These are phyloP conservation scores for Aechmea fasciata DNA, from an alignment of 176 grass and related monocot species.

Conservation along the genomic window DNA sequence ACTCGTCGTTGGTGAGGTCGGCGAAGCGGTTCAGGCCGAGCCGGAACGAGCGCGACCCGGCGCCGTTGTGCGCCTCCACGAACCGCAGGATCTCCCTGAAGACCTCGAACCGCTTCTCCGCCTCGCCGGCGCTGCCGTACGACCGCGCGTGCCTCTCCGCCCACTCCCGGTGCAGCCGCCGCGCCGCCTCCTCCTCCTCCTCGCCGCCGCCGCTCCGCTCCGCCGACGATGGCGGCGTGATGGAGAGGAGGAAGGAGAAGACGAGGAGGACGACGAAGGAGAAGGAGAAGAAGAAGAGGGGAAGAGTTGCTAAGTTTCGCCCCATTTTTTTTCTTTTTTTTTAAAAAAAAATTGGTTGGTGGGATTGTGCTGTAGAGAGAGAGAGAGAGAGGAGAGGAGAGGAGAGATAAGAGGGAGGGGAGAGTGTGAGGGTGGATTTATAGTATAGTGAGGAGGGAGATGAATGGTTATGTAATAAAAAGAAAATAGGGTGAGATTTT, in stretches of 20 bases:
- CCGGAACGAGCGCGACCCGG: conserved; percentile 64
- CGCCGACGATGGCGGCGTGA: conserved; percentile 16
- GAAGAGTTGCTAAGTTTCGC: no score
- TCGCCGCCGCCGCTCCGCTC: conserved; percentile 66
- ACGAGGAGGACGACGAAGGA: background rate
- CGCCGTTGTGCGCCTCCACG: conserved; percentile 70
- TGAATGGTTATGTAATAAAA: no score
- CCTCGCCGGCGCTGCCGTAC: conserved; percentile 50
- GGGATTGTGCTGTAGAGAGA: no score
- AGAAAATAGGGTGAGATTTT: no score
- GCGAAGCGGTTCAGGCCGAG: conserved; percentile 81
- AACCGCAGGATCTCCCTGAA: conserved; percentile 71
- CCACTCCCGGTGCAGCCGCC: conserved; percentile 57
- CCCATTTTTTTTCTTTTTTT: no score
- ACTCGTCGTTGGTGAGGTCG: conserved; percentile 91
- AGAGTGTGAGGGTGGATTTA: no score
- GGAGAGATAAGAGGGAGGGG: no score
- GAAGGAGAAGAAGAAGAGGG: background rate
- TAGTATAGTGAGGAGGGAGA: no score
- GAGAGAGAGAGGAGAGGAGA: no score
- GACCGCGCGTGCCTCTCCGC: conserved; percentile 30
- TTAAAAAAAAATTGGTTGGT: no score
- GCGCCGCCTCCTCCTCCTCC: conserved; percentile 58
- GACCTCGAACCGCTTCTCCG: conserved; percentile 44
- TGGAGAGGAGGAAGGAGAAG: conserved; percentile 6